Evolutionary conservation across 140 eudicot species (phyloP).

Genomic region (Cichorium intybus): DNA sequence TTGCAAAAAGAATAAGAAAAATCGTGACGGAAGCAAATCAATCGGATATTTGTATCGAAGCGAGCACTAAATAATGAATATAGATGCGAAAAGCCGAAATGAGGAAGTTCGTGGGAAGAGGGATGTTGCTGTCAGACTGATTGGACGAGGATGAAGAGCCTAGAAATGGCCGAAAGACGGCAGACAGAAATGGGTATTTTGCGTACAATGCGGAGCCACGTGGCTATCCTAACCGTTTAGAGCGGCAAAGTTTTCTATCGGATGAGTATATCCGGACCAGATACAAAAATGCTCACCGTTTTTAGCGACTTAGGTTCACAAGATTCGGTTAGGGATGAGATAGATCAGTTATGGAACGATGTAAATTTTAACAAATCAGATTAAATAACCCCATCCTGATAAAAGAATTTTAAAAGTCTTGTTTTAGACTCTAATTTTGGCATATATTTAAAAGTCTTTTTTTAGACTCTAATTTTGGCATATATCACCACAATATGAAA

Average conservation of each 20-base stretch:
- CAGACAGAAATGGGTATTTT: constrained; percentile 15
- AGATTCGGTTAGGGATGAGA: not conserved
- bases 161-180: constrained; percentile 11
- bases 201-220: constrained; percentile 13
- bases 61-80: not conserved
- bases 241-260: constrained; percentile 4
- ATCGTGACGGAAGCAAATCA: not conserved
- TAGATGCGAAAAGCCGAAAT: not conserved
- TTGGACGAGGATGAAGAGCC: constrained; percentile 5
- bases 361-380: too few relatives aligned
- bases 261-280: not conserved
- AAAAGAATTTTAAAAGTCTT: too few relatives aligned
- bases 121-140: constrained; percentile 9
- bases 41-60: not conserved
- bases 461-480: too few relatives aligned
- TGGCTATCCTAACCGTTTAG: not conserved
- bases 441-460: too few relatives aligned
- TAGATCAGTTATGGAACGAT: too few relatives aligned
- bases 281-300: not conserved
- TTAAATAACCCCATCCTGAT: too few relatives aligned
- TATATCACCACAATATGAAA: too few relatives aligned
- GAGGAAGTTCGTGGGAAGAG: not conserved
- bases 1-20: not conserved
- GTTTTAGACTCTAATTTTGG: too few relatives aligned
- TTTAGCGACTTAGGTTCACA: not conserved